These are phyloP conservation scores for Backusella psychrophila DNA, from an alignment of 192 early-diverging fungal genomes.

Conservation along the genomic window DNA sequence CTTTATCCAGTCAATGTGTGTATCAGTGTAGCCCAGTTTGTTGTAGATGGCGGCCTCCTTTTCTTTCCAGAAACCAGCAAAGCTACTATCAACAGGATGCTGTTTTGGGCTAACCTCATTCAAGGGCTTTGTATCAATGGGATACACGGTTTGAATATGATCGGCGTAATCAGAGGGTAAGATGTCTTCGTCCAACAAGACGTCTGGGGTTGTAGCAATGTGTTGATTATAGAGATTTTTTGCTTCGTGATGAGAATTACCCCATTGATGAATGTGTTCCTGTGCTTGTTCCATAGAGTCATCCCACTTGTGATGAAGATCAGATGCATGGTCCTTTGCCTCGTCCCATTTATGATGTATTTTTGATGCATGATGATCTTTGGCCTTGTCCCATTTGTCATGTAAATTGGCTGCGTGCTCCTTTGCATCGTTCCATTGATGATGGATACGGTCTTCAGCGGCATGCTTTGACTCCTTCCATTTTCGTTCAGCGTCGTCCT, in stretches of 20 bases:
- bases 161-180: neutral
- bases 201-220: neutral
- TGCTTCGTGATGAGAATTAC: neutral
- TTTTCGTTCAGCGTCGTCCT: neutral
- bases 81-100: neutral
- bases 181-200: neutral
- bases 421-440: neutral
- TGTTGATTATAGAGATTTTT: neutral
- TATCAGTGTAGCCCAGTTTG: constrained; percentile 12
- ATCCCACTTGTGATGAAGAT: neutral
- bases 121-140: neutral
- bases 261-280: neutral
- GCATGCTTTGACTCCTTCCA: neutral
- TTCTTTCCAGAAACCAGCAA: constrained; percentile 12
- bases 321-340: neutral
- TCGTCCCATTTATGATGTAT: neutral
- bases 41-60: neutral
- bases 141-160: neutral
- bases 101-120: neutral
- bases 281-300: neutral
- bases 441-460: neutral
- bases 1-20: constrained; percentile 18
- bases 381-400: neutral
- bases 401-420: neutral
- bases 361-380: neutral